Evolutionary conservation across 768 basidiomycete species (phyloP).

Genomic region (Lactarius sp.): DNA sequence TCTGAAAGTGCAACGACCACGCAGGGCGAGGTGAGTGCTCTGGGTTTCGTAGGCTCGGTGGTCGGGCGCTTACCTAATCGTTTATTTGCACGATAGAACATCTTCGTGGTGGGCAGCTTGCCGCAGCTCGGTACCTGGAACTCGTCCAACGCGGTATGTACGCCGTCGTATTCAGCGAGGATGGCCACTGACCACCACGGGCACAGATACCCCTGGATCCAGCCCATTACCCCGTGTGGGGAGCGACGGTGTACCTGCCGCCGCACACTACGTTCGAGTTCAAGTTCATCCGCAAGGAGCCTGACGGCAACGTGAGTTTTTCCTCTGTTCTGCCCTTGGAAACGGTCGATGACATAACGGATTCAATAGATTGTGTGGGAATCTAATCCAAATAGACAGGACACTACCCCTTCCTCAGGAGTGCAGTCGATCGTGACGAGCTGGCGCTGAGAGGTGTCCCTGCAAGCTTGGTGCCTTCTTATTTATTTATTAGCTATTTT

Average conservation of each 20-base stretch:
- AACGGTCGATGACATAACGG: constrained; percentile 22
- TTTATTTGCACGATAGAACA: constrained; percentile 39
- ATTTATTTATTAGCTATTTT: neutral
- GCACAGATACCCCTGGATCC: constrained; percentile 48
- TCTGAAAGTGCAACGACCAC: constrained; percentile 52
- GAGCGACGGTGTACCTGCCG: constrained; percentile 45
- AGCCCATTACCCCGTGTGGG: constrained; percentile 52
- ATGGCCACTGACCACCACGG: neutral
- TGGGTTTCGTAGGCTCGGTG: neutral
- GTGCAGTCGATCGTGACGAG: constrained; percentile 37
- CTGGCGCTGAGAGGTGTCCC: constrained; percentile 38
- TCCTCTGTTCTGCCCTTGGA: constrained; percentile 21
- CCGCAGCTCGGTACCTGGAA: constrained; percentile 51
- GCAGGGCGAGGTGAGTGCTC: constrained; percentile 46
- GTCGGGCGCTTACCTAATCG: too few species aligned
- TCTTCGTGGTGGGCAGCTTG: constrained; percentile 55
- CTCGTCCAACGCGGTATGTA: constrained; percentile 42
- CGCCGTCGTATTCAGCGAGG: neutral
- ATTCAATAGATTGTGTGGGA: constrained; percentile 47
- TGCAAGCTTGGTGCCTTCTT: neutral
- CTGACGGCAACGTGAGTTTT: constrained; percentile 43
- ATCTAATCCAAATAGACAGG: constrained; percentile 53
- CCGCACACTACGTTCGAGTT: constrained; percentile 48
- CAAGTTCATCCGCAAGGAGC: constrained; percentile 57
- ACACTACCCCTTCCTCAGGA: constrained; percentile 33